phyloP scores from a whole-genome alignment of 2,329 filamentous ascomycete genomes.

The Paramyrothecium sp. region DNA sequence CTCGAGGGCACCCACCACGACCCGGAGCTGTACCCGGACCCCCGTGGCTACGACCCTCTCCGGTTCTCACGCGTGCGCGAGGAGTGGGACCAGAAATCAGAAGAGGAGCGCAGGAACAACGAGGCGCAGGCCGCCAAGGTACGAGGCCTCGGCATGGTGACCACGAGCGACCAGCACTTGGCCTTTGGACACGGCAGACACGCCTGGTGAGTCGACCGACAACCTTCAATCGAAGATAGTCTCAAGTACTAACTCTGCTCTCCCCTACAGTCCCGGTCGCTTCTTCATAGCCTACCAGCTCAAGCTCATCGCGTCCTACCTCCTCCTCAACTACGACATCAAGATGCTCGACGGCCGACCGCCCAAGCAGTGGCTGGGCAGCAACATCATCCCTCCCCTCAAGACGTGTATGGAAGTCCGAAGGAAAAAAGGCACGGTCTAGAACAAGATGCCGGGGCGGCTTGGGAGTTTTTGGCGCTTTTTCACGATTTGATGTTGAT shows the following conservation, averaged over 20 bases:
- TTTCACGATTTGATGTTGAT: background rate
- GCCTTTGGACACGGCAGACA: conserved; percentile 59
- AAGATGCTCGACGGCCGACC: conserved; percentile 38
- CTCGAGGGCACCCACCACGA: conserved; percentile 46
- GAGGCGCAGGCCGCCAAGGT: conserved; percentile 30
- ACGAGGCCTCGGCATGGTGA: conserved; percentile 46
- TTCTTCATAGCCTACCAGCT: conserved; percentile 57
- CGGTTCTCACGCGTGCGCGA: conserved; percentile 44
- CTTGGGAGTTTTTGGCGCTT: background rate
- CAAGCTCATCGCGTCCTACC: conserved; percentile 51
- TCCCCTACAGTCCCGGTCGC: conserved; percentile 40
- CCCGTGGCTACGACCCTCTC: conserved; percentile 46
- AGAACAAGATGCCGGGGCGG: background rate
- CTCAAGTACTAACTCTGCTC: background rate
- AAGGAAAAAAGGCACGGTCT: conserved; percentile 5
- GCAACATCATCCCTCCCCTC: conserved; percentile 32
- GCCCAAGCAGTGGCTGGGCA: conserved; percentile 41
- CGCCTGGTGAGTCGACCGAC: conserved; percentile 32
- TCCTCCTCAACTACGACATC: conserved; percentile 53
- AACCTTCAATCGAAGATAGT: background rate
- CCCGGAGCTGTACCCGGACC: conserved; percentile 37
- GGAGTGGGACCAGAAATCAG: conserved; percentile 26
- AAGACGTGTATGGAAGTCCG: conserved; percentile 24
- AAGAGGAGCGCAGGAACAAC: conserved; percentile 23
- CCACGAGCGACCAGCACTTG: conserved; percentile 48